Evolutionary conservation across 306 rosid genomes (phyloP).

Genomic region (Prunus campanulata): DNA sequence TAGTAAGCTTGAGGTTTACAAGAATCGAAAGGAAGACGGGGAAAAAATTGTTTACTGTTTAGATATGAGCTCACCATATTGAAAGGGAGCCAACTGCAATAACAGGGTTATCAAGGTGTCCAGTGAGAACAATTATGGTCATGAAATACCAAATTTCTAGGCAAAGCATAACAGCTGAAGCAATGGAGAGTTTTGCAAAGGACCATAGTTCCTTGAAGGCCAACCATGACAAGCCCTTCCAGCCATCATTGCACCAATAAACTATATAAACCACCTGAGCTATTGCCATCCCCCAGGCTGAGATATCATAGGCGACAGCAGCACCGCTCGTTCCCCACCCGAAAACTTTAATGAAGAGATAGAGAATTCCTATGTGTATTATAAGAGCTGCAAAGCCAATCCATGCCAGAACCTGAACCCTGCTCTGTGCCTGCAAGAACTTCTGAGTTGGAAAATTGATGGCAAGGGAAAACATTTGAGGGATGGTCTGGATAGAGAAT

Average conservation of each 20-base stretch:
- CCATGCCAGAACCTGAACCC: constrained; percentile 77
- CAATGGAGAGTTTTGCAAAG: constrained; percentile 71
- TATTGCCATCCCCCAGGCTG: constrained; percentile 75
- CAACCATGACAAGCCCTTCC: constrained; percentile 87
- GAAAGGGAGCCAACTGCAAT: constrained; percentile 97
- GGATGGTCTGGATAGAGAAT: constrained; percentile 76
- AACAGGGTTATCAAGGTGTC: constrained; percentile 82
- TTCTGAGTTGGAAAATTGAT: constrained; percentile 81
- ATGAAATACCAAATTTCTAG: constrained; percentile 94
- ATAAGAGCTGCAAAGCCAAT: constrained; percentile 54
- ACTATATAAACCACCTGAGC: constrained; percentile 73
- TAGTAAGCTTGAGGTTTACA: too few relatives aligned
- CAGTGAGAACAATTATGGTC: constrained; percentile 94
- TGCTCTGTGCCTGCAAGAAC: constrained; percentile 90
- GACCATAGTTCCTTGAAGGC: constrained; percentile 87
- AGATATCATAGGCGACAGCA: constrained; percentile 64
- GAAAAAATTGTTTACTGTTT: too few relatives aligned
- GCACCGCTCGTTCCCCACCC: constrained; percentile 84
- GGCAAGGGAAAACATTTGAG: constrained; percentile 89
- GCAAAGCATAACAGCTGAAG: constrained; percentile 96
- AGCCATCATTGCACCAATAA: constrained; percentile 73
- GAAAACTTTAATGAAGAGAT: constrained; percentile 44
- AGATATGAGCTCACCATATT: constrained; percentile 59
- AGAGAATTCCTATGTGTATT: constrained; percentile 43
- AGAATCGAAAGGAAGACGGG: not conserved